A percentile compares a stretch with the other conserved stretches of the same genome.
Conservation (phyloP, 129 eudicot species). For the Flaveria bidentis region DNA sequence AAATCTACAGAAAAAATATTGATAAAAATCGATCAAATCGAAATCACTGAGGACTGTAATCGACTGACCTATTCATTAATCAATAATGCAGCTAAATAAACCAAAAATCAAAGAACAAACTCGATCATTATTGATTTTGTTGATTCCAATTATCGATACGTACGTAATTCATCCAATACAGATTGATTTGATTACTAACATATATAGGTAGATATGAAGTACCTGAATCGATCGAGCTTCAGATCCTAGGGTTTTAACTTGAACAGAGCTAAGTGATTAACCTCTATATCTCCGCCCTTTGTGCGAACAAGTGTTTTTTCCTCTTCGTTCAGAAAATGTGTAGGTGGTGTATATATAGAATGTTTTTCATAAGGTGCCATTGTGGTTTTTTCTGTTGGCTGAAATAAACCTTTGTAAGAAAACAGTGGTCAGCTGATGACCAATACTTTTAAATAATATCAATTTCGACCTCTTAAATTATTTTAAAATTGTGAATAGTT, state of each 20-base stretch:
- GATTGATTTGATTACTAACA: background rate
- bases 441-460: background rate
- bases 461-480: background rate
- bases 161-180: background rate
- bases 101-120: background rate
- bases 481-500: background rate
- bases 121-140: slow-evolving; percentile 1
- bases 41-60: slow-evolving; percentile 2
- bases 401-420: background rate
- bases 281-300: slow-evolving; percentile 15
- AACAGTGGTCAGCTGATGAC: background rate
- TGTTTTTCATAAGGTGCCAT: slow-evolving; percentile 15
- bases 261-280: background rate
- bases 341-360: slow-evolving; percentile 22
- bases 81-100: slow-evolving; percentile 26
- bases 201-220: background rate
- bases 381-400: background rate
- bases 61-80: slow-evolving; percentile 14
- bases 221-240: slow-evolving; percentile 15
- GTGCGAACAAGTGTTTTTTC: slow-evolving; percentile 25
- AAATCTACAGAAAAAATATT: background rate
- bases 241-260: slow-evolving; percentile 18
- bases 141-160: background rate
- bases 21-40: background rate
- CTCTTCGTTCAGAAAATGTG: slow-evolving; percentile 20